Evolutionary conservation across 108 stramenopile genomes (phyloP), one percentile per base, ranked within the genome.

Genomic region (Stephanodiscus minutulus): DNA sequence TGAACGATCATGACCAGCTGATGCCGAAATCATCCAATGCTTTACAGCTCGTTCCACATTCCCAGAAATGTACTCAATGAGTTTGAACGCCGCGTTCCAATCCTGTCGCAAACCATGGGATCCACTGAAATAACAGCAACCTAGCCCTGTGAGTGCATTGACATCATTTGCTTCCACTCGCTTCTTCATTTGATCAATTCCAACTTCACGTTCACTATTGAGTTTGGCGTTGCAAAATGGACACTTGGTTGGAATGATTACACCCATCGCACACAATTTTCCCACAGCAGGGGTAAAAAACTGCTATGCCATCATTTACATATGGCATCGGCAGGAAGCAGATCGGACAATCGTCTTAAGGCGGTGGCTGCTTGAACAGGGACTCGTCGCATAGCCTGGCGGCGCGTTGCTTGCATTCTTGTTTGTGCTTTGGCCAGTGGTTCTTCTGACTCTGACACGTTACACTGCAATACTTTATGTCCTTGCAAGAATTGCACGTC

Each of bases 371-470:
- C 29, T 64, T 63, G 18, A 72, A 72, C 36, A 72, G 37, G 7
- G 36, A 1, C 35, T 72, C 61, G 9, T 64, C 33, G 1, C 63
- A 61, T 0, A 72, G 35, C 1, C 7, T 62, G 7, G 13, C 71
- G 10, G 61, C 71, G 6, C 62, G 61, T 65, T 72, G 41, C 47
- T 47, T 63, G 71, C 61, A 72, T 44, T 29, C 61, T 9, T 64
- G 62, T 64, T 72, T 72, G 61, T 72, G 71, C 12, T 22, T n/a
- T 9, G 71, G 71, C 20, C 62, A 29, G 10, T 72, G 61, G n/a
- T n/a, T n/a, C n/a, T n/a, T n/a, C 12, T 7, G 41, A 15, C 7
- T 18, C 41, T 70, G 59, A 44, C 69, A 70, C 9, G 47, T 3
- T 6, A 48, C 18, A 6, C 47, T n/a, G 47, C 18, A 18, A 18